A percentile compares a stretch with the other conserved stretches of the same genome.
Evolutionary conservation across 106 monocot genomes (phyloP).

Genomic region (Dendrobium catenatum): DNA sequence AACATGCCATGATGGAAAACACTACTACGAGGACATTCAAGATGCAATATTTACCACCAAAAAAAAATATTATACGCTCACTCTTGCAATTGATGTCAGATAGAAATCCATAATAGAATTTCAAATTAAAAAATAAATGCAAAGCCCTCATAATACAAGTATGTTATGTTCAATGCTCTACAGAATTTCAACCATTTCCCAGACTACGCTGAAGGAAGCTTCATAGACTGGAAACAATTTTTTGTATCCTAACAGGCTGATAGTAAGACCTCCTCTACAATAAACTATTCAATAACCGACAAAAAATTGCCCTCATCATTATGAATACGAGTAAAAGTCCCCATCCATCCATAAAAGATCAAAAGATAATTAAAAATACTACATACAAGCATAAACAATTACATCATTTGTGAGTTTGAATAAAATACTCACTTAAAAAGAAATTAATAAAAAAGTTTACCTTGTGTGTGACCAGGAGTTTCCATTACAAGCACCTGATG

Average conservation of each 20-base stretch:
- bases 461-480: constrained; percentile 92
- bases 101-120: background rate
- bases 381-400: background rate
- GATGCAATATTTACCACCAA: background rate
- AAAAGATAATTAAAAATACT: background rate
- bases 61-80: background rate
- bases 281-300: background rate
- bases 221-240: background rate
- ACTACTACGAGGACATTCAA: background rate
- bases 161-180: background rate
- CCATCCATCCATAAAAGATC: background rate
- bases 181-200: no score
- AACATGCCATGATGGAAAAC: background rate
- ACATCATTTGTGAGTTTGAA: background rate
- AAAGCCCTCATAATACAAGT: background rate
- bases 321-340: background rate
- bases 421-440: background rate
- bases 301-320: background rate
- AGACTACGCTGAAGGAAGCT: background rate
- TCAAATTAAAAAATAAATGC: background rate
- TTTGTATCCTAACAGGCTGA: background rate
- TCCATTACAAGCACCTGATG: constrained; percentile 86
- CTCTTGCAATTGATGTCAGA: background rate
- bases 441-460: constrained; percentile 11
- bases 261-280: background rate